phyloP scores from a whole-genome alignment of 805 yeast genomes.

The Candida namnaoensis region DNA sequence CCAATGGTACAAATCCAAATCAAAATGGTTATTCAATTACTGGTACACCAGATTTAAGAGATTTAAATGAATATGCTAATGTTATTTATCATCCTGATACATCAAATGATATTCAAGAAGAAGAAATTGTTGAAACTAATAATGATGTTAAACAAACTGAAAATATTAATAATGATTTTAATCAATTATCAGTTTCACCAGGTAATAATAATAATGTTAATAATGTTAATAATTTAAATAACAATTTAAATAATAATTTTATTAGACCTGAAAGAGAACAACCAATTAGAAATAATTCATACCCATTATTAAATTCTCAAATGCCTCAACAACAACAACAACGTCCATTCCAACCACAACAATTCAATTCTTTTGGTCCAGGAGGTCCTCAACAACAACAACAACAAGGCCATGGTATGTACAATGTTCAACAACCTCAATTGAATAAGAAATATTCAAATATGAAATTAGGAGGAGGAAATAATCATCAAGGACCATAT shows the following conservation, averaged over 20 bases:
- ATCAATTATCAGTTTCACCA: too few relatives aligned
- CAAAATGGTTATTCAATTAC: constrained; percentile 19
- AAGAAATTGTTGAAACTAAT: background rate
- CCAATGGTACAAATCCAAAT: constrained; percentile 1
- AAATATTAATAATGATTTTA: too few relatives aligned
- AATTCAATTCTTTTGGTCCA: too few relatives aligned
- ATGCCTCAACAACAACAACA: background rate
- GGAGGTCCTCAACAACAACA: background rate
- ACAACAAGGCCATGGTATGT: too few relatives aligned
- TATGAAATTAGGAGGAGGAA: background rate
- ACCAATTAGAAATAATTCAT: background rate
- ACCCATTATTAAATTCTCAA: background rate
- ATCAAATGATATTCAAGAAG: constrained; percentile 1
- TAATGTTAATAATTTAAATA: constrained; percentile 1
- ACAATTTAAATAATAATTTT: background rate
- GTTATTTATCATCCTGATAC: constrained; percentile 13
- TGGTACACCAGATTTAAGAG: constrained; percentile 21
- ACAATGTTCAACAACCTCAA: background rate
- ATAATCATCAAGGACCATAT: too few relatives aligned
- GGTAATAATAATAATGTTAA: background rate
- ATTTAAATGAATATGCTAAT: constrained; percentile 15
- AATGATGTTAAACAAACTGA: background rate
- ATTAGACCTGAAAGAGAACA: background rate
- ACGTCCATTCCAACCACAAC: background rate
- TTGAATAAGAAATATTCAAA: too few relatives aligned